These are phyloP conservation scores for Raphanus raphanistrum DNA, from an alignment of 345 rosid genomes.

Conservation along the genomic window DNA sequence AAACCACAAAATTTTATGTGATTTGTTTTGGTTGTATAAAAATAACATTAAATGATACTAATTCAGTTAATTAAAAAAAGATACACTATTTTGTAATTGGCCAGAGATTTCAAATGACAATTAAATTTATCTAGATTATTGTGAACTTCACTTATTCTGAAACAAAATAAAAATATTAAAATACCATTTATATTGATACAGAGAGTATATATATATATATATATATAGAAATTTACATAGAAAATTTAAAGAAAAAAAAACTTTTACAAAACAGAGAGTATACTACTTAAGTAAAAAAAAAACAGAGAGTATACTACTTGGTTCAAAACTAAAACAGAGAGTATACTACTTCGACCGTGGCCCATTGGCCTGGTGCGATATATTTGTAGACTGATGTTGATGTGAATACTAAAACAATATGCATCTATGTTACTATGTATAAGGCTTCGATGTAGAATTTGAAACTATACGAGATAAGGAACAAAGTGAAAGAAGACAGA, in stretches of 20 bases:
- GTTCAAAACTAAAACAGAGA: not conserved
- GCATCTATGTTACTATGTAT: not conserved
- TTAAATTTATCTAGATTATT: no score
- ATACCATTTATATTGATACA: no score
- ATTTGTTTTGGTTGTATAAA: no score
- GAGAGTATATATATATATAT: not conserved
- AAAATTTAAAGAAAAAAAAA: not conserved
- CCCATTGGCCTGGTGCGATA: not conserved
- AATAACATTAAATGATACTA: no score
- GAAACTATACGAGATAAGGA: slow-evolving; percentile 11
- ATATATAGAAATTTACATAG: not conserved
- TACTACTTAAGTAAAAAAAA: not conserved
- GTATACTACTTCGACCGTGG: not conserved
- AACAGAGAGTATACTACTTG: not conserved
- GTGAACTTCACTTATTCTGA: no score
- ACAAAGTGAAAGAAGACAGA: slow-evolving; percentile 30
- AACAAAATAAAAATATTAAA: no score
- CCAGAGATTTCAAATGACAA: no score
- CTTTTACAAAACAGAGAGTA: not conserved
- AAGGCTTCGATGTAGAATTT: not conserved
- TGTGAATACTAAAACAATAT: not conserved
- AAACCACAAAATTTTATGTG: no score
- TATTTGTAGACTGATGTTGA: not conserved
- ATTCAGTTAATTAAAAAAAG: no score
- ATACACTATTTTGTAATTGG: no score